Evolutionary conservation across 2,329 filamentous ascomycete species (phyloP), one percentile per base, ranked within the genome.

Genomic region (Penicillium sp.): DNA sequence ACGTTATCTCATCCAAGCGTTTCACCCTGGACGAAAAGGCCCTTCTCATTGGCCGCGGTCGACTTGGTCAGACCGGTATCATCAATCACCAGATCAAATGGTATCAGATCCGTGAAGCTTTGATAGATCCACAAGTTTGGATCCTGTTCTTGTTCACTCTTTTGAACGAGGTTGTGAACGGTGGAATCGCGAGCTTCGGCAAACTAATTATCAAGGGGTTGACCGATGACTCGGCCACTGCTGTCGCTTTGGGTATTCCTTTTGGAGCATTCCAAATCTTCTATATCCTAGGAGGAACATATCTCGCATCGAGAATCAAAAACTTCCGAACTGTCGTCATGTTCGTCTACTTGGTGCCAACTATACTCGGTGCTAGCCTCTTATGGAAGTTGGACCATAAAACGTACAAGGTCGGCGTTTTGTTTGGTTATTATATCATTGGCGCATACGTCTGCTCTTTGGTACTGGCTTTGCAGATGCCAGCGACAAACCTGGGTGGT

Each of bases 151-250:
- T 79, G 1, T 81, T 77, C 52, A 75, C 75, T 3, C 68, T 84
- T 0, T 68, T 83, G 19, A 84, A 84, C 55, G 82, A 84, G 61
- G 70, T 75, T 2, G 77, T 84, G 60, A 71, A 71, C 33, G 69
- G 84, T 78, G 82, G 82, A 0, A 68, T 82, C 9, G 78, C 82
- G 5, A 84, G 81, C 61, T 84, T 84, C 60, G 78, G 80, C 39
- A 84, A 82, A 53, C 74, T 82, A 23, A 84, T 84, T 53, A 77
- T 84, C 65, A 70, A 70, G 50, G 68, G 68, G 11, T 54, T 71
- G 16, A 83, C 83, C 55, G 76, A 79, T 1, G 73, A 78, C 47
- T 61, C 79, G 0, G 71, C 82, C 0, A 64, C 74, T 8, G 83
- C 83, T 0, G 82, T 81, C 0, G 79, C 78, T 0, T 74, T 82